Base-by-base conservation (phyloP, 805 yeast genomes). In the Scheffersomyces ergatensis region DNA sequence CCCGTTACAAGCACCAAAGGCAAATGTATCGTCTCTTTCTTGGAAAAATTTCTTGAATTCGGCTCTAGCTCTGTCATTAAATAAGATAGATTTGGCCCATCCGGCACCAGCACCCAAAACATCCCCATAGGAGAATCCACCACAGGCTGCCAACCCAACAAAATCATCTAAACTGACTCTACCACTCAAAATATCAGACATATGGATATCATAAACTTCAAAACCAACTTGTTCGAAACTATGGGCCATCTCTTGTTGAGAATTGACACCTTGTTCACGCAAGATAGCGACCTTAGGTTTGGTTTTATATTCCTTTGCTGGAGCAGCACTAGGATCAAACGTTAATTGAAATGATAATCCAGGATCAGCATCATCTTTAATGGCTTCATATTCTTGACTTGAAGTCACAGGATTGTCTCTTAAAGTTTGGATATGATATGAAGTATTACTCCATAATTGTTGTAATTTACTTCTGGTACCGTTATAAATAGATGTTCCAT, bases 221-320 rank as follows among this genome's bases (percentile, higher is more conserved):
- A 93, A 93, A 0, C 99, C 99, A 26, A 98, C 96, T 62, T 83
- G 89, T 60, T 83, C 83, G 77, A 93, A 89, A 49, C 92, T 79
- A 88, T 95, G 90, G 2, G 98, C 97, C 97, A 93, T 90, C 70
- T 93, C 99, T 75, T 85, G 87, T 62, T 92, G 96, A 26, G 97
- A 95, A 63, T 93, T 93, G 41, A 93, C 97, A 70, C 99, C 99
- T 70, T 93, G 99, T 63, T 93, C 99, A 70, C 99, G 85, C 56
- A 93, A 74, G 42, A 93, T 89, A 31, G 98, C 99, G 50, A 93
- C 98, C 65, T 81, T 85, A 37, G 99, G 99, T 7, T 21, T 21
- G 7, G 64, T 50, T 18, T 62, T 43, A 12, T 59, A 50, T 27
- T 40, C 27, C 11, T 62, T 42, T n/a, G n/a, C n/a, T n/a, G n/a